Conservation (phyloP, 352 stramenopile genomes). For the Globisporangium splendens region DNA sequence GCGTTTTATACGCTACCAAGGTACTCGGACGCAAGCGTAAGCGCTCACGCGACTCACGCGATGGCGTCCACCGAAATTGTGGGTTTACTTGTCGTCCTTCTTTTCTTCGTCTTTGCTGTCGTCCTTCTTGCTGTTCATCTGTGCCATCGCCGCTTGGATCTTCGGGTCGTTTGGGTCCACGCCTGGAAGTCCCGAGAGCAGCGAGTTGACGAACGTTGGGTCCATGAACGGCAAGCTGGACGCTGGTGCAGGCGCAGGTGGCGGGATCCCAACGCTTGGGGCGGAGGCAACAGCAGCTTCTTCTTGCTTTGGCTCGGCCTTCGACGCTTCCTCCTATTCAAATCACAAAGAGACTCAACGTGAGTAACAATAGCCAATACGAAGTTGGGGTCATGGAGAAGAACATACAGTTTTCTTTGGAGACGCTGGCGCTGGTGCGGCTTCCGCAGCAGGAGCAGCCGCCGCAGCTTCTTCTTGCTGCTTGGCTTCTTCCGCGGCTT, state of each 20-base stretch:
- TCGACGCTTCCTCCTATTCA: slow-evolving; percentile 14
- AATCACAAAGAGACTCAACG: not conserved
- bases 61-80: not conserved
- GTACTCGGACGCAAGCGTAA: not conserved
- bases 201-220: slow-evolving; percentile 85
- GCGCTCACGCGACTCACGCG: not conserved
- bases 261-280: slow-evolving; percentile 26
- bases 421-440: slow-evolving; percentile 25
- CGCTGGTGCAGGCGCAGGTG: slow-evolving; percentile 49
- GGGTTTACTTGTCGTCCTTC: slow-evolving; percentile 72
- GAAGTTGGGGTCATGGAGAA: not conserved
- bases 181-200: slow-evolving; percentile 85
- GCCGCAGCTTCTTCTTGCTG: slow-evolving; percentile 28
- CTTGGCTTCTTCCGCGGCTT: slow-evolving; percentile 69
- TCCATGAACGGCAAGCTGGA: slow-evolving; percentile 89
- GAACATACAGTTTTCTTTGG: slow-evolving; percentile 7
- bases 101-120: slow-evolving; percentile 81
- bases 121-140: slow-evolving; percentile 74
- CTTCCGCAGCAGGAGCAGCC: slow-evolving; percentile 18
- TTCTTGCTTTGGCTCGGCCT: slow-evolving; percentile 21
- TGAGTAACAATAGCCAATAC: not conserved
- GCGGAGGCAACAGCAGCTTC: slow-evolving; percentile 10
- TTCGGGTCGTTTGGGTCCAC: slow-evolving; percentile 92
- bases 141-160: slow-evolving; percentile 88
- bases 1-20: not conserved